These are phyloP conservation scores for Pachysandra terminalis DNA, from an alignment of 164 flowering plant species.

Conservation along the genomic window DNA sequence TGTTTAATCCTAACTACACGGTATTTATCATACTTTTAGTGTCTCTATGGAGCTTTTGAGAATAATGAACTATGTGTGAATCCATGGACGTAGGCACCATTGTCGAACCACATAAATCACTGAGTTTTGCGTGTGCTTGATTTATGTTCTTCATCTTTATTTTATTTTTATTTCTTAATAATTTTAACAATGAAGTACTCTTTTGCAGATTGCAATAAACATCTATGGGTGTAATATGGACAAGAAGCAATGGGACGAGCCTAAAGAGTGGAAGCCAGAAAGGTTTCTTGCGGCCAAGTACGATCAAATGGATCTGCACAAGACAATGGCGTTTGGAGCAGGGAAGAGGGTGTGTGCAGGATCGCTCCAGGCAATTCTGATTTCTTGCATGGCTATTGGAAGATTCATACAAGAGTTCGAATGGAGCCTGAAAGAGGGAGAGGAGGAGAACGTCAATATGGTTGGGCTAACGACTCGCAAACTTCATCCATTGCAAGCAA, in stretches of 20 bases:
- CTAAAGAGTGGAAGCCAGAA: slow-evolving; percentile 86
- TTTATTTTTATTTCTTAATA: too few species aligned
- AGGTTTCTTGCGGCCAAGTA: slow-evolving; percentile 58
- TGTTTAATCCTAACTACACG: too few species aligned
- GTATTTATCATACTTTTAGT: too few species aligned
- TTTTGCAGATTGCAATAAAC: slow-evolving; percentile 71
- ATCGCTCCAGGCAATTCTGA: slow-evolving; percentile 67
- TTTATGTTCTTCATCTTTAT: too few species aligned
- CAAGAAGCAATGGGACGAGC: slow-evolving; percentile 64
- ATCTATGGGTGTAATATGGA: slow-evolving; percentile 91
- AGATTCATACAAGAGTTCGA: slow-evolving; percentile 75
- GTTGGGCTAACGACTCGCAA: slow-evolving; percentile 70
- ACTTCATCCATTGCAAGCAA: slow-evolving; percentile 69
- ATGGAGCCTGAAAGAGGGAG: slow-evolving; percentile 66
- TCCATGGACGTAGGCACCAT: too few species aligned
- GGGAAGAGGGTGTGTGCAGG: slow-evolving; percentile 95
- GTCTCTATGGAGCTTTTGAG: too few species aligned
- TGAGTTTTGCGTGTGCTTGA: too few species aligned
- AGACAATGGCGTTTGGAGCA: slow-evolving; percentile 95
- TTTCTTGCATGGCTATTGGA: slow-evolving; percentile 63
- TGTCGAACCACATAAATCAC: too few species aligned
- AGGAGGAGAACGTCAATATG: slow-evolving; percentile 69
- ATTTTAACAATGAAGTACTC: too few species aligned
- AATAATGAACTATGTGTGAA: too few species aligned
- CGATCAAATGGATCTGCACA: slow-evolving; percentile 62